Evolutionary conservation across 495 filamentous ascomycete genomes (phyloP).

Genomic region (Friedmanniomyces endolithicus): DNA sequence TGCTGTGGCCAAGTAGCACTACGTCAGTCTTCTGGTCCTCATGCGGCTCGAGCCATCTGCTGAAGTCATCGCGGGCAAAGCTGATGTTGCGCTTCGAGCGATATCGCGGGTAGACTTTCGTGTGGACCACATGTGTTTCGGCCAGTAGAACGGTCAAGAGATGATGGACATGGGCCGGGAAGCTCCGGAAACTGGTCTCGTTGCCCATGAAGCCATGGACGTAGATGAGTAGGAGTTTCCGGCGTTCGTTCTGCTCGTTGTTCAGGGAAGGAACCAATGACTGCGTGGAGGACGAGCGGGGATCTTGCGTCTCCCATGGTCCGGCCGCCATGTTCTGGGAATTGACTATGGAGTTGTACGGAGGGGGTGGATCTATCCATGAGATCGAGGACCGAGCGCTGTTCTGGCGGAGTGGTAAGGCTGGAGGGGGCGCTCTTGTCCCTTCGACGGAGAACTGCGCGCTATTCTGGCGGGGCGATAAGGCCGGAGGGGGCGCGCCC

Average conservation of each 20-base stretch:
- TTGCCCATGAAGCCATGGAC: slow-evolving; percentile 82
- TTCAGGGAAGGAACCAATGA: slow-evolving; percentile 44
- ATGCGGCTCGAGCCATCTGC: slow-evolving; percentile 68
- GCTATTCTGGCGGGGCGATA: no score
- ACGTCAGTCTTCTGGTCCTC: slow-evolving; percentile 65
- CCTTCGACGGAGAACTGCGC: no score
- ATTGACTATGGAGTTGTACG: slow-evolving; percentile 3
- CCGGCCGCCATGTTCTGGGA: not conserved
- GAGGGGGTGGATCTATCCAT: slow-evolving; percentile 5
- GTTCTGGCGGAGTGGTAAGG: no score
- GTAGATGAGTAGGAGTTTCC: slow-evolving; percentile 67
- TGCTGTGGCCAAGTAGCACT: slow-evolving; percentile 75
- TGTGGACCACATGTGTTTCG: slow-evolving; percentile 69
- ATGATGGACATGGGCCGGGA: slow-evolving; percentile 78
- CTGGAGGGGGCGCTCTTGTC: no score
- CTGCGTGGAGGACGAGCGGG: slow-evolving; percentile 50
- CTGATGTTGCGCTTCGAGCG: slow-evolving; percentile 65
- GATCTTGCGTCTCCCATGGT: slow-evolving; percentile 36
- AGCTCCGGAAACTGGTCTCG: slow-evolving; percentile 74
- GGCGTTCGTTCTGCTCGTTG: slow-evolving; percentile 31
- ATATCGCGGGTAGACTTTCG: slow-evolving; percentile 86
- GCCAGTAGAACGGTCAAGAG: slow-evolving; percentile 53
- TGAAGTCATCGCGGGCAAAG: slow-evolving; percentile 68
- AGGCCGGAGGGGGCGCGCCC: not conserved
- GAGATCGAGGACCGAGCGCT: not conserved